Evolutionary conservation across 2,329 filamentous ascomycete genomes (phyloP), one percentile per base, ranked within the genome.

Genomic region (Cadophora malorum): DNA sequence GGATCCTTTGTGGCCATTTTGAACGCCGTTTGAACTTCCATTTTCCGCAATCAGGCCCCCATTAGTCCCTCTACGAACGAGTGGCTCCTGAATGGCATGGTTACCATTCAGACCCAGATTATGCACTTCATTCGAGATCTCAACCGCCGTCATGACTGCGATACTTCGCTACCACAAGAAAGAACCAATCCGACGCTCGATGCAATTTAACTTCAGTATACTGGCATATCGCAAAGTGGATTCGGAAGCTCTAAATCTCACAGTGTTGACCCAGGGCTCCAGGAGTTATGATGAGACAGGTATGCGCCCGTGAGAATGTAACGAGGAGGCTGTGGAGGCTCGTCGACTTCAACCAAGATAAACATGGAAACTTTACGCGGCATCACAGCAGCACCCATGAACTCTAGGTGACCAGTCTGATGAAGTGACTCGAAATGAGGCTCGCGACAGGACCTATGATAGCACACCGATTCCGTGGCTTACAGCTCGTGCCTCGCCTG

Each of bases 51-150:
- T 28, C 12, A 12, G 28, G 10, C 28, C 50, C 12, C 50, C 62
- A 41, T 64, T 64, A 56, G 50, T 53, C 58, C 58, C 45, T n/a
- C 58, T 41, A 53, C 50, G 50, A 53, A 53, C 23, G 50, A 53
- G 50, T 31, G 50, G 50, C 12, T 53, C 50, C n/a, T 53, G 50
- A 28, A 53, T 10, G 50, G 50, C 50, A 53, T 53, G 23, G 5
- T 53, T 53, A 23, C 50, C 50, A 53, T 53, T 53, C 50, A 53
- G 7, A 53, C 12, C 23, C 23, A 53, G 6, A 53, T 28, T 53
- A 53, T 53, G 50, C 9, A 53, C 23, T 14, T 10, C 50, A 53
- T 53, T 53, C 50, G 50, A 53, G 50, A 53, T 31, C 23, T 28
- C 50, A 12, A 53, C 50, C 28, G 50, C 50, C 19, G 50, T 53